Base-by-base conservation (phyloP, 768 basidiomycete species). In the Tremella mesenterica region DNA sequence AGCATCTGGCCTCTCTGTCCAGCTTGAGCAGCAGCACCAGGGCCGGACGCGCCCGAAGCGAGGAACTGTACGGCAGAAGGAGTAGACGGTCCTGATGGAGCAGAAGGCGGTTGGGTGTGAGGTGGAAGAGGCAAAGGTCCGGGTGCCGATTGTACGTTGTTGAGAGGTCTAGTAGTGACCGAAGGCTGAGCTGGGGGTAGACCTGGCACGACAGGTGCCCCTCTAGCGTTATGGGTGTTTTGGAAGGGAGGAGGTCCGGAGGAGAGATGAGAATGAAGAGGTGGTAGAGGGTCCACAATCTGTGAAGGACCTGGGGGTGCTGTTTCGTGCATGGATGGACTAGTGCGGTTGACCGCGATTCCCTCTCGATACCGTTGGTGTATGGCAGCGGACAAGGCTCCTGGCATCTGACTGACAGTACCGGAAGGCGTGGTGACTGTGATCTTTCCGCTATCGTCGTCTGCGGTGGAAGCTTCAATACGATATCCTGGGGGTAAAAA, bases 401-500 rank as follows among this genome's bases (percentile, higher is more conserved):
- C 71, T 14, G 71, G 65, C 6, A 68, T 52, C 34, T 73, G 71
- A 39, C 60, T 66, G 45, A 73, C 66, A 12, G 69, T 73, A 18
- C 71, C 71, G 31, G 59, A 57, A 10, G 71, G 71, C 1, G 71
- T 73, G 5, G 70, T 71, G 23, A 73, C 71, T 13, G 64, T 66
- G 57, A 73, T 73, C 48, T 70, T 47, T 7, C 47, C 47, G 12
- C 67, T 63, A 25, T 65, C 57, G 28, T 61, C 56, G 41, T 63
- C 62, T 6, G 65, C 64, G 16, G 67, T 58, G 12, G 63, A 63
- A 54, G 76, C 76, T 60, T 93, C 89, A 71, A 99, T 96, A 44
- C 87, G 84, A 69, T 96, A 99, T 14, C 93, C 93, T 20, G 81
- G 79, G 2, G 93, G 93, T 10, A 99, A 80, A 75, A 97, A 99